Conservation (phyloP, 495 filamentous ascomycete genomes). For the Aspergillus hancockii region DNA sequence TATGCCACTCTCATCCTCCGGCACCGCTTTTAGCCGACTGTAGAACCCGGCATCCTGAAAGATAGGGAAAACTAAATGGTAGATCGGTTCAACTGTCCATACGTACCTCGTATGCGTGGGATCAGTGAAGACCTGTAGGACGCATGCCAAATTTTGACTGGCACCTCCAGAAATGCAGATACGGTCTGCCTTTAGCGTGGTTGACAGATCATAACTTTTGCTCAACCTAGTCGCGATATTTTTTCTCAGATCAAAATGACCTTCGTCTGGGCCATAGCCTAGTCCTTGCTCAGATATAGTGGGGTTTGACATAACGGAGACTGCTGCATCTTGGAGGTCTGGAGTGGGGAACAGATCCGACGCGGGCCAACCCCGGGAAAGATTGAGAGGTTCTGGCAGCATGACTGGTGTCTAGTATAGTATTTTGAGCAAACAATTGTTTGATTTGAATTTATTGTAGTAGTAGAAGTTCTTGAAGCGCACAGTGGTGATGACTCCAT, state of each 20-base stretch:
- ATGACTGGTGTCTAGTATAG: not conserved
- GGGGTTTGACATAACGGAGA: constrained; percentile 53
- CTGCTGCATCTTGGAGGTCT: constrained; percentile 52
- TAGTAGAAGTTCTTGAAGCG: not conserved
- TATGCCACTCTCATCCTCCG: constrained; percentile 66
- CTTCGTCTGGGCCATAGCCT: constrained; percentile 70
- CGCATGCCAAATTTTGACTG: constrained; percentile 59
- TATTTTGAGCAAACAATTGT: not conserved
- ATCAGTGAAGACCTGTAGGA: constrained; percentile 65
- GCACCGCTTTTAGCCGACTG: constrained; percentile 53
- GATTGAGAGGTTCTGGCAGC: constrained; percentile 41
- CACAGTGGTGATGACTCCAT: not conserved
- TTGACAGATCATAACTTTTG: constrained; percentile 45
- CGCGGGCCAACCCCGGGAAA: constrained; percentile 64
- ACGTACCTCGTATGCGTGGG: constrained; percentile 61
- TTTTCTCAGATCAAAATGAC: constrained; percentile 59
- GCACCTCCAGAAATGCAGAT: constrained; percentile 70
- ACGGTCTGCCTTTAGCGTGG: constrained; percentile 38
- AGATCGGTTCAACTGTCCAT: constrained; percentile 68
- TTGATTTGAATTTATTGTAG: not conserved
- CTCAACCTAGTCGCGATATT: constrained; percentile 63
- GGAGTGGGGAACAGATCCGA: constrained; percentile 59
- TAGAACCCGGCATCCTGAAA: constrained; percentile 65
- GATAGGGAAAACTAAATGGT: constrained; percentile 65
- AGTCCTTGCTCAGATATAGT: constrained; percentile 49